Evolutionary conservation across 2,329 filamentous ascomycete genomes (phyloP).

Genomic region (Colletotrichum scovillei): DNA sequence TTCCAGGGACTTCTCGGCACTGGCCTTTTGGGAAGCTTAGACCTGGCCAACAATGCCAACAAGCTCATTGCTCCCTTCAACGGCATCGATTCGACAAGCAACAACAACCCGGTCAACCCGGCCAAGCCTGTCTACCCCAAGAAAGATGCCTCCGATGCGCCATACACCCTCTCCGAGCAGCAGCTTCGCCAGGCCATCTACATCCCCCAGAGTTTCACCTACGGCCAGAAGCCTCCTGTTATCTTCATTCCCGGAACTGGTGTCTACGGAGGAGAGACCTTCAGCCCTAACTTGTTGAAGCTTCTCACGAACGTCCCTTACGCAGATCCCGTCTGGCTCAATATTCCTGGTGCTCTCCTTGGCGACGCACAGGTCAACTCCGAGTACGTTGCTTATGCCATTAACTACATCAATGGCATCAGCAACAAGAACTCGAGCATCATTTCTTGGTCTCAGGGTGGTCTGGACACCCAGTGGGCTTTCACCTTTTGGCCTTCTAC

Average conservation of each 20-base stretch:
- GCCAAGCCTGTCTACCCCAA: slow-evolving; percentile 47
- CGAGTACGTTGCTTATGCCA: slow-evolving; percentile 68
- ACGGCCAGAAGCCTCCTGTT: slow-evolving; percentile 57
- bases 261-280: slow-evolving; percentile 57
- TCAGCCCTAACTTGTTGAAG: slow-evolving; percentile 59
- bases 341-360: slow-evolving; percentile 60
- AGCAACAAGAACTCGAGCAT: slow-evolving; percentile 53
- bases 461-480: slow-evolving; percentile 66
- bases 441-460: slow-evolving; percentile 67
- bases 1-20: slow-evolving; percentile 25
- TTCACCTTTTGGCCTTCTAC: slow-evolving; percentile 68
- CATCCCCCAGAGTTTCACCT: slow-evolving; percentile 61
- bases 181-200: slow-evolving; percentile 62
- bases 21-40: background rate
- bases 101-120: slow-evolving; percentile 20
- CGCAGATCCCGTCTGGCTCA: slow-evolving; percentile 66
- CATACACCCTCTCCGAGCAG: slow-evolving; percentile 58
- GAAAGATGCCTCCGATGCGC: slow-evolving; percentile 53
- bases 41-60: slow-evolving; percentile 5
- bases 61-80: slow-evolving; percentile 18
- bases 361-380: slow-evolving; percentile 61
- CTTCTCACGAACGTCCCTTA: slow-evolving; percentile 54
- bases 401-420: slow-evolving; percentile 64
- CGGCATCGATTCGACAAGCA: slow-evolving; percentile 11
- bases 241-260: slow-evolving; percentile 66